These are phyloP conservation scores for Starmerella stellata DNA, from an alignment of 805 yeast species.

Conservation along the genomic window DNA sequence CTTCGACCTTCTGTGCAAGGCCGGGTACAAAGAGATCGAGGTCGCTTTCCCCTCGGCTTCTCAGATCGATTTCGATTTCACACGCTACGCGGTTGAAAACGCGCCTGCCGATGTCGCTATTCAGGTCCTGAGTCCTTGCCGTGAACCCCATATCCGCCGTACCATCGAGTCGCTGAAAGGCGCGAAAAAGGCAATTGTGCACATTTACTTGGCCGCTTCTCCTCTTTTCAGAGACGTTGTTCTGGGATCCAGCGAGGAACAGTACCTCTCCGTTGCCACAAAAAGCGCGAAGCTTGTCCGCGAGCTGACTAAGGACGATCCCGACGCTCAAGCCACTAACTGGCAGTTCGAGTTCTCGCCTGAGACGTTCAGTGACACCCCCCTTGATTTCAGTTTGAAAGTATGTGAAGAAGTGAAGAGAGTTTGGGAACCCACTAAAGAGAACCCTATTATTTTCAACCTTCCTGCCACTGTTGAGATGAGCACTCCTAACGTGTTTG, in stretches of 20 bases:
- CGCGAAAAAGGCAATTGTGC: slow-evolving; percentile 59
- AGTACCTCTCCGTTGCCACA: slow-evolving; percentile 43
- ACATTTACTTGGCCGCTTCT: slow-evolving; percentile 59
- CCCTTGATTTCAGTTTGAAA: slow-evolving; percentile 41
- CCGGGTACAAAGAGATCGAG: slow-evolving; percentile 71
- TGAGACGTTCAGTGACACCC: slow-evolving; percentile 59
- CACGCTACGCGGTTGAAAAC: slow-evolving; percentile 51
- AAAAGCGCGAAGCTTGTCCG: slow-evolving; percentile 45
- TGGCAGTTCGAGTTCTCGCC: slow-evolving; percentile 73
- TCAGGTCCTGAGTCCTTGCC: slow-evolving; percentile 60
- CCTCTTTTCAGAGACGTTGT: slow-evolving; percentile 58
- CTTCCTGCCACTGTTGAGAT: slow-evolving; percentile 75
- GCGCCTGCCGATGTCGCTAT: slow-evolving; percentile 63
- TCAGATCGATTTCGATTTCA: slow-evolving; percentile 64
- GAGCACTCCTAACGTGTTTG: slow-evolving; percentile 64
- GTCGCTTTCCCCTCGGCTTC: slow-evolving; percentile 71
- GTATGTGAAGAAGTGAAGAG: slow-evolving; percentile 58
- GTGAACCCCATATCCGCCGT: slow-evolving; percentile 52
- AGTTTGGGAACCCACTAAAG: slow-evolving; percentile 54
- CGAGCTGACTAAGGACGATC: slow-evolving; percentile 43
- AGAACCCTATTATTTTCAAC: slow-evolving; percentile 56
- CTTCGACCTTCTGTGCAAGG: slow-evolving; percentile 46
- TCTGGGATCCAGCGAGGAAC: slow-evolving; percentile 40
- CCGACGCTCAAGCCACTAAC: slow-evolving; percentile 29
- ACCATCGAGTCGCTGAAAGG: slow-evolving; percentile 58